Percentiles rank a stretch among this genome's conserved stretches.
Conservation (phyloP, 805 yeast genomes). For the Barnettozyma populi region DNA sequence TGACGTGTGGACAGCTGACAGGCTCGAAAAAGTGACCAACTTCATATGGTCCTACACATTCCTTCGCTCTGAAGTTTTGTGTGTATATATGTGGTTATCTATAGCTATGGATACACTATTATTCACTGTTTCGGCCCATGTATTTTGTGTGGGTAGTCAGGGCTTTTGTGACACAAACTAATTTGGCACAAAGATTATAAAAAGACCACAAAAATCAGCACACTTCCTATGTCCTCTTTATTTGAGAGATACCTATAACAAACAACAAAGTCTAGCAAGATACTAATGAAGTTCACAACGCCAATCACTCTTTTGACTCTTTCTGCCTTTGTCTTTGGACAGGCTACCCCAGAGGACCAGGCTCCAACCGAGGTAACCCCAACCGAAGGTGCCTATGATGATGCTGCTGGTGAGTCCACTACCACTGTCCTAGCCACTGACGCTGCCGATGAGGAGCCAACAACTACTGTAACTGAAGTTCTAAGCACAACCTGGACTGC, state of each 20-base stretch:
- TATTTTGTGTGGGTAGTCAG: not conserved
- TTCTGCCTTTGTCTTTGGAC: constrained; percentile 22
- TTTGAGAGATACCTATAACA: not conserved
- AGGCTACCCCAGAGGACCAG: constrained; percentile 17
- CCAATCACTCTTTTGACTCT: constrained; percentile 10
- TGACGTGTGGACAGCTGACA: no score
- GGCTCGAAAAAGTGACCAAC: no score
- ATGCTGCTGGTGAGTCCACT: constrained; percentile 25
- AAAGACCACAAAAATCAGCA: not conserved
- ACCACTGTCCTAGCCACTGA: constrained; percentile 15
- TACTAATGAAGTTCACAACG: constrained; percentile 3
- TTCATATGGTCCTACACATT: no score
- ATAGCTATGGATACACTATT: no score
- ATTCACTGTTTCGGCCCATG: not conserved
- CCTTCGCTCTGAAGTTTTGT: no score
- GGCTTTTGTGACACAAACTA: not conserved
- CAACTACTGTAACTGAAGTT: constrained; percentile 20
- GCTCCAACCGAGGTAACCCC: constrained; percentile 12
- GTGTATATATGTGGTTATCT: no score
- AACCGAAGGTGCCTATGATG: constrained; percentile 5
- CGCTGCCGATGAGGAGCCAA: constrained; percentile 23
- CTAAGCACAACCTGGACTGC: constrained; percentile 25
- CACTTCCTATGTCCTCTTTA: not conserved
- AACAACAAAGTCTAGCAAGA: not conserved
- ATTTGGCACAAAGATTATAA: no score